Evolutionary conservation across 2,329 filamentous ascomycete species (phyloP).

Genomic region (Cyclaneusma minus): DNA sequence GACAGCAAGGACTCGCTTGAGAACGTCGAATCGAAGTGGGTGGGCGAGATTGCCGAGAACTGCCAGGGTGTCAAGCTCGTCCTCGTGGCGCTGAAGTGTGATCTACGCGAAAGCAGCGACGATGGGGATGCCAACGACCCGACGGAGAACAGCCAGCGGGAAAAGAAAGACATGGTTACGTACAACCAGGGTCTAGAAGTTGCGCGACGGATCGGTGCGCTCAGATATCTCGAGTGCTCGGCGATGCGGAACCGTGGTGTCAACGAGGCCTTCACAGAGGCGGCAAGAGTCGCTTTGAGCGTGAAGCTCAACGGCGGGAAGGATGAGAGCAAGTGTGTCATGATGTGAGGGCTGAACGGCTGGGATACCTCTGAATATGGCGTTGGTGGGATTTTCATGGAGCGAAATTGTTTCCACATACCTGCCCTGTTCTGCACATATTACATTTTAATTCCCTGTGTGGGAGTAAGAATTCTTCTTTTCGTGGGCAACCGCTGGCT

Average conservation of each 20-base stretch:
- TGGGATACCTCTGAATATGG: background rate
- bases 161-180: slow-evolving; percentile 62
- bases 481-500: too few species aligned
- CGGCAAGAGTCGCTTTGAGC: slow-evolving; percentile 77
- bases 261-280: slow-evolving; percentile 97
- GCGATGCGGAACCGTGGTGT: slow-evolving; percentile 97
- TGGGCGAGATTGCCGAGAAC: slow-evolving; percentile 94
- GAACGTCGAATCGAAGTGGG: slow-evolving; percentile 98
- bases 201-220: slow-evolving; percentile 76
- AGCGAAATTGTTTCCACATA: too few species aligned
- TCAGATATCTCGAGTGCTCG: slow-evolving; percentile 94
- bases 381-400: too few species aligned
- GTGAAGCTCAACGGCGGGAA: slow-evolving; percentile 43
- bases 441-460: too few species aligned
- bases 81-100: slow-evolving; percentile 90
- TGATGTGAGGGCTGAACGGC: slow-evolving; percentile 33
- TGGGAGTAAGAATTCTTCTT: too few species aligned
- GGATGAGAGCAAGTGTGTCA: slow-evolving; percentile 41
- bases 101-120: slow-evolving; percentile 64
- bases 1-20: slow-evolving; percentile 93
- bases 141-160: slow-evolving; percentile 27
- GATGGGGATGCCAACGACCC: slow-evolving; percentile 53
- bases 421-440: too few species aligned
- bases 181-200: slow-evolving; percentile 89
- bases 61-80: slow-evolving; percentile 92